Evolutionary conservation across 257 asterid species (phyloP), one percentile per base, ranked within the genome.

Genomic region (Petunia axillaris): DNA sequence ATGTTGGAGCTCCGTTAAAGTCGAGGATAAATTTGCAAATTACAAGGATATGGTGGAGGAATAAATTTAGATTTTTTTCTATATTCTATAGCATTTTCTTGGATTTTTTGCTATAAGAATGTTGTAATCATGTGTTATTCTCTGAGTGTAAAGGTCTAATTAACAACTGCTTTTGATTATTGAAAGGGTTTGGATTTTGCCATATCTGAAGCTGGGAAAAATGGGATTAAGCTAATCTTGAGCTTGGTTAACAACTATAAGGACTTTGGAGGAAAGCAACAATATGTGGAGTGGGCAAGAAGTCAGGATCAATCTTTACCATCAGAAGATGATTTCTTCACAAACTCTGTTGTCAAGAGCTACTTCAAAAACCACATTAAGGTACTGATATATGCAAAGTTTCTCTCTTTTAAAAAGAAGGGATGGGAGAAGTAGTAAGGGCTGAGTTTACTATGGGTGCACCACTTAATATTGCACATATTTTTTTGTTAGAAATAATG

Each of bases 211-310:
- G 95, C 98, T 59, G 70, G 87, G 11, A 89, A 87, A n/a, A 81
- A 88, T 77, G 90, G 86, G 66, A 86, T 93, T 8, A 90, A 86
- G 86, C 86, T 93, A 83, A 90, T 93, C 37, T 39, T 93, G 80
- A 88, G 94, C 79, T 82, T 93, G 75, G 92, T 85, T 66, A 89
- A 93, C 79, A 90, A 91, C 74, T 89, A 88, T 39, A 84, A 89
- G 40, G 89, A 86, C 43, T 81, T 2, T 38, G 93, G 98, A 44
- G 94, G 97, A 63, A 93, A 85, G 82, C 78, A 81, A 15, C 93
- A 88, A 85, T 93, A 93, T 77, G 95, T 90, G 55, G 80, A 86
- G 3, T 93, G 97, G 97, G 97, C 89, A 80, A 93, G 85, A 80
- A 80, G 62, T 68, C 53, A 76, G 6, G 91, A 93, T 40, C 85